phyloP scores from a whole-genome alignment of 495 filamentous ascomycete species.

The Aspergillus bertholletiae region DNA sequence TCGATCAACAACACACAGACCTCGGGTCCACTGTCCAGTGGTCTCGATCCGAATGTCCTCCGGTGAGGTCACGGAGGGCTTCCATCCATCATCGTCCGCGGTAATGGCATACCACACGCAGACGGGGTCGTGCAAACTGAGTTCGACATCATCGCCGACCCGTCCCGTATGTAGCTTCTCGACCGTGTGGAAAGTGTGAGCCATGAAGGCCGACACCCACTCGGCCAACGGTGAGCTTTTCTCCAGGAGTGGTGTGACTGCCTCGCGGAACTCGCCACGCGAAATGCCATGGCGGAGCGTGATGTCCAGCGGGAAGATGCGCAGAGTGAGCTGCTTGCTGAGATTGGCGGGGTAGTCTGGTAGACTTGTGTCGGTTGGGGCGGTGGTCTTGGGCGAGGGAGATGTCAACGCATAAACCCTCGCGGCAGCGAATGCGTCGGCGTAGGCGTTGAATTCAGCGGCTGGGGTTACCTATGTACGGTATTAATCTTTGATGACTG shows the following conservation, averaged over 20 bases:
- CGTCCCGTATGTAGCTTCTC: conserved; percentile 52
- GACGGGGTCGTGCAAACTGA: conserved; percentile 85
- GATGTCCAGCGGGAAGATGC: conserved; percentile 84
- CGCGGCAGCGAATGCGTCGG: conserved; percentile 80
- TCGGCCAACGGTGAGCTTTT: conserved; percentile 72
- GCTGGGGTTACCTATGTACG: conserved; percentile 60
- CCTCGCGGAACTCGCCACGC: conserved; percentile 53
- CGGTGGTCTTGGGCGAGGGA: conserved; percentile 60
- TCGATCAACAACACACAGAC: conserved; percentile 82
- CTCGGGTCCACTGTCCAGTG: conserved; percentile 87
- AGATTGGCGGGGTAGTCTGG: conserved; percentile 65
- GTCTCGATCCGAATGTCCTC: conserved; percentile 86
- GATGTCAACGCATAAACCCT: conserved; percentile 88
- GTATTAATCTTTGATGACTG: not conserved
- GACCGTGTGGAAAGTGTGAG: conserved; percentile 72
- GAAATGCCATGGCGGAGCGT: conserved; percentile 71
- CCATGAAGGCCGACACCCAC: conserved; percentile 78
- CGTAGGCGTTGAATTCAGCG: conserved; percentile 82
- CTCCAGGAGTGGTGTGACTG: conserved; percentile 44
- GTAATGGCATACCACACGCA: conserved; percentile 84
- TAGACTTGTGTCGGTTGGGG: conserved; percentile 59
- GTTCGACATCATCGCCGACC: conserved; percentile 49
- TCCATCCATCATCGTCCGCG: conserved; percentile 37
- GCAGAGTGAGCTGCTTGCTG: conserved; percentile 64
- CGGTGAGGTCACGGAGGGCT: conserved; percentile 35